Conservation (phyloP, 2,329 filamentous ascomycete genomes). For the Penicillium palitans region DNA sequence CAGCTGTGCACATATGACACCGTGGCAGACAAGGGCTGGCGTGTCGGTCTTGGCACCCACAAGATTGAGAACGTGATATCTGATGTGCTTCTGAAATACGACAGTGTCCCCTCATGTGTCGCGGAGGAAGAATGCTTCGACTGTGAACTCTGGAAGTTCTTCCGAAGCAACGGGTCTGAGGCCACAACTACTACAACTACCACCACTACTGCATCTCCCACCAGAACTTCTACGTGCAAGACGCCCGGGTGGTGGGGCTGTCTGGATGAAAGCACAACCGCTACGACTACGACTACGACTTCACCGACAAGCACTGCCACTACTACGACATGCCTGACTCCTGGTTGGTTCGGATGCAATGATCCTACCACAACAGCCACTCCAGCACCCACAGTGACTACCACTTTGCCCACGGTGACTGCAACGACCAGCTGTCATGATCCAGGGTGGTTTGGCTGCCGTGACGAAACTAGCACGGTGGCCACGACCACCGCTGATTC, state of each 20-base stretch:
- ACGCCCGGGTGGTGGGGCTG: conserved; percentile 41
- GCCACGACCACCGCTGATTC: background rate
- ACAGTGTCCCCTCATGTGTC: conserved; percentile 73
- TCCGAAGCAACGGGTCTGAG: conserved; percentile 85
- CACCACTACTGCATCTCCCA: conserved; percentile 60
- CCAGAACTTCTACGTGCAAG: conserved; percentile 60
- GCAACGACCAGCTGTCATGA: conserved; percentile 25
- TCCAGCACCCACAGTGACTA: conserved; percentile 13
- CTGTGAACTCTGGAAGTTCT: conserved; percentile 92
- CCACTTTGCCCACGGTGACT: conserved; percentile 11
- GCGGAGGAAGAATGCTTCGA: conserved; percentile 80
- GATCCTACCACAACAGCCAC: conserved; percentile 33
- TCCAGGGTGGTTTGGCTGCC: conserved; percentile 38
- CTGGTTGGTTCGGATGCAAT: conserved; percentile 43
- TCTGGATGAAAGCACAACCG: conserved; percentile 22
- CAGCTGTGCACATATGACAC: conserved; percentile 89
- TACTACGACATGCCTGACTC: conserved; percentile 37
- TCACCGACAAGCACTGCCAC: conserved; percentile 30
- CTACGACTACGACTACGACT: conserved; percentile 21
- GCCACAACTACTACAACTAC: conserved; percentile 63
- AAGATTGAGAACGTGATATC: conserved; percentile 85
- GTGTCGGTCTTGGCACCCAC: conserved; percentile 86
- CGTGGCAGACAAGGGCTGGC: conserved; percentile 86
- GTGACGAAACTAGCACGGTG: conserved; percentile 24
- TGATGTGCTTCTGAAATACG: conserved; percentile 82